Base-by-base conservation (phyloP, 2,329 filamentous ascomycete genomes). In the Fusarium nematophilum region DNA sequence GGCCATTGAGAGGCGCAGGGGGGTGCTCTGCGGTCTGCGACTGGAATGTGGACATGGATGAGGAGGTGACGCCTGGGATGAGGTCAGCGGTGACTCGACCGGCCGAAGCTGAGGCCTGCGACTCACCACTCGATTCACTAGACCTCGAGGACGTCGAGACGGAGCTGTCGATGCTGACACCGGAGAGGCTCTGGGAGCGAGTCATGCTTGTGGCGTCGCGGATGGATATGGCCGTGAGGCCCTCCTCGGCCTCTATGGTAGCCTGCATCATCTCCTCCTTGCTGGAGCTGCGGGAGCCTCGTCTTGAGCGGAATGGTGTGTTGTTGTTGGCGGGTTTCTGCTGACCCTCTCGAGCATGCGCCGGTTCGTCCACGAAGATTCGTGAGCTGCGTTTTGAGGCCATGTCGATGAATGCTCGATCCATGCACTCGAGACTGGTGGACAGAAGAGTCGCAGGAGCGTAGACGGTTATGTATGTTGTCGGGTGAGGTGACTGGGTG, bases 251-350 rank as follows among this genome's bases (percentile, higher is more conserved):
- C 15, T 73, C 71, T 9, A 56, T 53, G 26, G 44, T 31, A 1
- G 26, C 38, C 27, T 67, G 62, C 25, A 66, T 44, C 40, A 59
- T 38, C 26, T 72, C 72, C 29, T 76, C 72, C 33, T 56, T 68
- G 27, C 63, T 47, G 6, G 71, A 68, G 55, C 65, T 71, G 31
- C 68, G 67, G 3, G 73, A 75, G 37, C 64, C 70, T 23, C 68
- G 68, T 50, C 71, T 64, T 31, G 70, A 70, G 36, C 68, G 61
- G 38, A 67, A 71, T 3, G 71, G 62, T 2, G 67, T 61, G 6
- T 59, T 23, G 29, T 11, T 53, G 15, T 46, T 55, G 9, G 60
- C 34, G 11, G 56, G 40, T 15, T 27, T 56, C 39, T 54, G 31
- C 9, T 67, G 50, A 11, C 43, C 37, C 26, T 65, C 60, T 15